Conservation (phyloP, 176 grass and related monocot genomes). For the Echinochloa phyllopogon region DNA sequence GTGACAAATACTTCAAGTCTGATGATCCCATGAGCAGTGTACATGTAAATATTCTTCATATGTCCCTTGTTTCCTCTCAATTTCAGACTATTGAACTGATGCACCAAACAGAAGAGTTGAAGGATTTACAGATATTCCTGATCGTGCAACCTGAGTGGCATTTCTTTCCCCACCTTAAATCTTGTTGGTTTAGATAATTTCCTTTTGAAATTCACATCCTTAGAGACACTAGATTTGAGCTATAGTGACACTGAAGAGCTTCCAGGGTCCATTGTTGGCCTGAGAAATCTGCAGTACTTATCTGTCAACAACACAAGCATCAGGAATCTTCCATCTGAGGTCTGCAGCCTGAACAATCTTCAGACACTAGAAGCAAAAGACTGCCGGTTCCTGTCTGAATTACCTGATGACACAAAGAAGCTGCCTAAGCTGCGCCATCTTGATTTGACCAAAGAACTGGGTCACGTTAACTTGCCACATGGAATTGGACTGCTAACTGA, state of each 20-base stretch:
- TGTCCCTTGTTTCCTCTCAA: constrained; percentile 24
- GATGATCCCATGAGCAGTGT: neutral
- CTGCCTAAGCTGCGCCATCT: constrained; percentile 44
- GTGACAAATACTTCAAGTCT: constrained; percentile 6
- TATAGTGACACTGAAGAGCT: constrained; percentile 31
- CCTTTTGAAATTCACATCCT: constrained; percentile 30
- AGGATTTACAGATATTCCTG: constrained; percentile 16
- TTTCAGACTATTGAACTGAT: constrained; percentile 27
- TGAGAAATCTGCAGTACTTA: constrained; percentile 44
- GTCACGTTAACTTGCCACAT: constrained; percentile 22
- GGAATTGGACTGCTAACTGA: constrained; percentile 41
- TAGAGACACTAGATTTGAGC: constrained; percentile 45
- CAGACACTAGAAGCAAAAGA: constrained; percentile 32
- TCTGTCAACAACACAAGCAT: constrained; percentile 49
- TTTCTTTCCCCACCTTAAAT: constrained; percentile 16
- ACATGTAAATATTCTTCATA: constrained; percentile 24
- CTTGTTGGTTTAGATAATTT: constrained; percentile 40
- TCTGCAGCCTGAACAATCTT: constrained; percentile 41
- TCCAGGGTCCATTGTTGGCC: constrained; percentile 30
- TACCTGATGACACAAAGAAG: constrained; percentile 31
- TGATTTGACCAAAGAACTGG: constrained; percentile 11
- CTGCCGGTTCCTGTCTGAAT: constrained; percentile 20
- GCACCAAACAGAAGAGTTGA: neutral
- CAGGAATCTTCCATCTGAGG: constrained; percentile 31
- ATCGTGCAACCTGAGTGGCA: constrained; percentile 13